A percentile compares a stretch with the other conserved stretches of the same genome.
Evolutionary conservation across 805 yeast genomes (phyloP).

Genomic region (Candida insectalens): DNA sequence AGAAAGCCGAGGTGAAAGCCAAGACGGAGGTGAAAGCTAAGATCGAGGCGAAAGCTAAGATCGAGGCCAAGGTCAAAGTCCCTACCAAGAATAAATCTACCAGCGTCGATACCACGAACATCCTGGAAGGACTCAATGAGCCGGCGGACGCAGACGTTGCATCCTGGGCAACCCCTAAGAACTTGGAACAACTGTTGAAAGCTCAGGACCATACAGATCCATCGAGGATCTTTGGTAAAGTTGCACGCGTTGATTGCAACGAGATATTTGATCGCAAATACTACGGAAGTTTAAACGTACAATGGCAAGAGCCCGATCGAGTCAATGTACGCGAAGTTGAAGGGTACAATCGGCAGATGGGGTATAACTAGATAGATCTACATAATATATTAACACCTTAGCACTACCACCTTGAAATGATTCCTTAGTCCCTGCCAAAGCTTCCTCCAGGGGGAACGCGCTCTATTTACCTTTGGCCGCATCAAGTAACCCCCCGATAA

Average conservation of each 20-base stretch:
- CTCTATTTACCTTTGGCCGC: too few species aligned
- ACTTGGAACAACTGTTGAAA: constrained; percentile 11
- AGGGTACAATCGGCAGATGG: constrained; percentile 20
- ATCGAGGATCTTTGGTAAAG: constrained; percentile 16
- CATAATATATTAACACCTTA: neutral
- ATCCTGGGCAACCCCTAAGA: constrained; percentile 18
- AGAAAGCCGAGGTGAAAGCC: neutral
- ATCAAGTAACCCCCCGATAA: too few species aligned
- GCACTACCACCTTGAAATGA: too few species aligned
- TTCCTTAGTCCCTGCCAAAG: too few species aligned
- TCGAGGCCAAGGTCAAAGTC: constrained; percentile 1
- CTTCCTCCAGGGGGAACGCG: too few species aligned
- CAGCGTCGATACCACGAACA: neutral
- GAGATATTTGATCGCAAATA: constrained; percentile 16
- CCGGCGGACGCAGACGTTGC: constrained; percentile 13
- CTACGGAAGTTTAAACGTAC: constrained; percentile 15
- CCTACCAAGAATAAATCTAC: neutral
- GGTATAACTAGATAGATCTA: constrained; percentile 7
- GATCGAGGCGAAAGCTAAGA: constrained; percentile 1
- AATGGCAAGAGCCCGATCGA: constrained; percentile 16
- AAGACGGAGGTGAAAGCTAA: neutral
- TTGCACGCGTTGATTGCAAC: constrained; percentile 12
- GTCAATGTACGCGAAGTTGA: constrained; percentile 16
- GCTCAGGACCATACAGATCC: constrained; percentile 18
- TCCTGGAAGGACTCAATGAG: too few species aligned